These are phyloP conservation scores for Hygrophoropsis aurantiaca DNA, from an alignment of 768 basidiomycete genomes.

Conservation along the genomic window DNA sequence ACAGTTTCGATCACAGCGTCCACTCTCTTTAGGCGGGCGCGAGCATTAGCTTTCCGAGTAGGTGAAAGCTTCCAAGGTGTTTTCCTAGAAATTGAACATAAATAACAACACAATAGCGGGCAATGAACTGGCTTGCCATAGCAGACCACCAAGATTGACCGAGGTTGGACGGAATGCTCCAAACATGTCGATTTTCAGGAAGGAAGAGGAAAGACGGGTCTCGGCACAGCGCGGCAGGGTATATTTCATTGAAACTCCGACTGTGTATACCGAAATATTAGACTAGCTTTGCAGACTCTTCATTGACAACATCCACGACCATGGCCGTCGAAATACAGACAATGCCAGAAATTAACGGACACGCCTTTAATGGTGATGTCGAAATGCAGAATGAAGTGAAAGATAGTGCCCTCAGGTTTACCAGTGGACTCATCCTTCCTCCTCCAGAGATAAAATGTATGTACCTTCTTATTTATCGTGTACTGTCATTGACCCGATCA, in stretches of 20 bases:
- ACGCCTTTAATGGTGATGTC: slow-evolving; percentile 38
- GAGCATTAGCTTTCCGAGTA: slow-evolving; percentile 90
- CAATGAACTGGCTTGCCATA: slow-evolving; percentile 60
- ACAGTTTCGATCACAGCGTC: slow-evolving; percentile 93
- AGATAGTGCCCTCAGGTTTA: slow-evolving; percentile 51
- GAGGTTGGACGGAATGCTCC: slow-evolving; percentile 79
- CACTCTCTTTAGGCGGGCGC: slow-evolving; percentile 86
- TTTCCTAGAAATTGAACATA: slow-evolving; percentile 62
- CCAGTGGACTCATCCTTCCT: slow-evolving; percentile 89
- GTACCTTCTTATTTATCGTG: slow-evolving; percentile 22
- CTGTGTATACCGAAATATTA: neutral
- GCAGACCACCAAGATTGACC: slow-evolving; percentile 70
- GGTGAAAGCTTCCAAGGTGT: slow-evolving; percentile 89
- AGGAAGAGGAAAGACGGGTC: neutral
- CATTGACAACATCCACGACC: slow-evolving; percentile 24
- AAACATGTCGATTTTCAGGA: slow-evolving; percentile 54
- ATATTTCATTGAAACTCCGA: slow-evolving; percentile 27
- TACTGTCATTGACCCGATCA: slow-evolving; percentile 8
- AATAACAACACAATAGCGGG: neutral
- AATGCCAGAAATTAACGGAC: slow-evolving; percentile 41
- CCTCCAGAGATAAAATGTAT: slow-evolving; percentile 93
- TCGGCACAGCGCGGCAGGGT: slow-evolving; percentile 23
- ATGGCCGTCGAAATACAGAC: slow-evolving; percentile 50
- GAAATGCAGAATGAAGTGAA: slow-evolving; percentile 37
- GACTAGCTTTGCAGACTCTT: neutral